These are phyloP conservation scores for Mucuna pruriens DNA, from an alignment of 306 rosid species.

Conservation along the genomic window DNA sequence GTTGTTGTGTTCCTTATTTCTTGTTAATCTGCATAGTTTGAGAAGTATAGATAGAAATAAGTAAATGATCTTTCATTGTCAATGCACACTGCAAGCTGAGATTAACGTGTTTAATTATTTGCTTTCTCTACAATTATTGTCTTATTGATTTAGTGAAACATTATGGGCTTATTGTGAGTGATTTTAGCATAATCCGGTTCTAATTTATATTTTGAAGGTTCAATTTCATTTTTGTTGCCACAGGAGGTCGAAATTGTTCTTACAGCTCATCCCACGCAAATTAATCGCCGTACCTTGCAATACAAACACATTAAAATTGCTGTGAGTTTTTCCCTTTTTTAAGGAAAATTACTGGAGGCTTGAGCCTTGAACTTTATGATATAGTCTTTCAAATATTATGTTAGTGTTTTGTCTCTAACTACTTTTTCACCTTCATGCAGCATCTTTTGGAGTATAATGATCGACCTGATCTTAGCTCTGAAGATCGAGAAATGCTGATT, in stretches of 20 bases:
- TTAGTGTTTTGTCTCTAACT: constrained; percentile 28
- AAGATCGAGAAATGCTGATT: constrained; percentile 85
- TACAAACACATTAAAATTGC: constrained; percentile 87
- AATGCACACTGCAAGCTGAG: neutral
- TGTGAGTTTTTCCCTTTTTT: constrained; percentile 50
- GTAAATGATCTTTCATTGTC: neutral
- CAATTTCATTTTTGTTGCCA: constrained; percentile 20
- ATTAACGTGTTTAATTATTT: neutral
- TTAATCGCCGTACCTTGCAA: constrained; percentile 94
- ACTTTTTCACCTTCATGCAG: constrained; percentile 49
- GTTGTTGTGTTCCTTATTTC: neutral
- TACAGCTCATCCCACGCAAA: constrained; percentile 98
- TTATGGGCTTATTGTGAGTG: neutral
- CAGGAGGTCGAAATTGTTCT: constrained; percentile 97
- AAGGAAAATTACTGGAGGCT: neutral
- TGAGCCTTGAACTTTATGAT: constrained; percentile 13
- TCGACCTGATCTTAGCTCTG: constrained; percentile 76
- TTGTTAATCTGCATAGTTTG: constrained; percentile 7
- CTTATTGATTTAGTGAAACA: neutral
- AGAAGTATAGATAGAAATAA: constrained; percentile 4
- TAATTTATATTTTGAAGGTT: constrained; percentile 17
- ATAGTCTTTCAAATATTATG: constrained; percentile 26
- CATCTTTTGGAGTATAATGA: constrained; percentile 85
- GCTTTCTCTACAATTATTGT: neutral
- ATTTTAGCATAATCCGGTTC: neutral